Evolutionary conservation across 1,139 yeast genomes (phyloP), one percentile per base, ranked within the genome.

Genomic region (Candida pseudoviswanathii): DNA sequence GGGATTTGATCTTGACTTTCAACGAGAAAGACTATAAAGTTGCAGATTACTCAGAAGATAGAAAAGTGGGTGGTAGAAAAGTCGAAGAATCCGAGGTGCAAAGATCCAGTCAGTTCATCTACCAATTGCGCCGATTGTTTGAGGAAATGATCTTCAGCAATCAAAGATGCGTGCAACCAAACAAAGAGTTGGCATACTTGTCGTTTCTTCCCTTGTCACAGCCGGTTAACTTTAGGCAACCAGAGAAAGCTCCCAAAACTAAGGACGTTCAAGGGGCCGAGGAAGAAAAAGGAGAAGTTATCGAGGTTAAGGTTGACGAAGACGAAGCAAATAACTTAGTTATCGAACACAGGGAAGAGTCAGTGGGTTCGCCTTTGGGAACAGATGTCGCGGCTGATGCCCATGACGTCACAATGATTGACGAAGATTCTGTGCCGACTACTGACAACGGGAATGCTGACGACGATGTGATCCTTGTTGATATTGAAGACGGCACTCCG

Each of bases 61-160:
- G 96, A 57, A 81, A 89, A 61, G 85, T 94, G 50, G 98, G 98
- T 30, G 97, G 97, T 1, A 76, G 97, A 49, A 76, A 73, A 33
- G 95, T 92, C 8, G 88, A 89, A 26, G 71, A 68, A 21, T 73
- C 78, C 51, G 98, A 94, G 65, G 83, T 90, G 4, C 81, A 80
- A 54, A 77, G 98, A 54, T 87, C 97, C 0, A 82, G 85, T 53
- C 94, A 89, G 60, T 94, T 94, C 61, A 80, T 89, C 41, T 82
- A 81, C 54, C 87, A 87, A 46, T 73, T 94, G 44, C 80, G 87
- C 50, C 81, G 78, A 41, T 71, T 94, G 40, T 94, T 89, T 62
- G 60, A 72, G 37, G 85, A 85, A 50, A 81, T 91, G 86, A 85
- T 89, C 11, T 77, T 78, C 51, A 79, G 92, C 0, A 65, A 74